Evolutionary conservation across 768 basidiomycete species (phyloP).

Genomic region (Lentinula aciculospora): DNA sequence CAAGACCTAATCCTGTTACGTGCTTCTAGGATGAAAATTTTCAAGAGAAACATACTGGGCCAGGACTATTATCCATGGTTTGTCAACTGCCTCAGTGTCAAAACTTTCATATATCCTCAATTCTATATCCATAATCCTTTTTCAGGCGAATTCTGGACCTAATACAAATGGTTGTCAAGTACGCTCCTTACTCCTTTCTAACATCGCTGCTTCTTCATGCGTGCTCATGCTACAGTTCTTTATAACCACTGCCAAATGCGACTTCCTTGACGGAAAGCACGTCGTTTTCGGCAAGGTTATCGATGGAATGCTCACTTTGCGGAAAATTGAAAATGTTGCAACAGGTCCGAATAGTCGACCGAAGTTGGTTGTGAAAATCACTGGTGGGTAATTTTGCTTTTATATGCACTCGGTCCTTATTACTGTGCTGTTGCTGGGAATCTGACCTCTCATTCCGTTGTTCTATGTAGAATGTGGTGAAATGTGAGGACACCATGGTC

Average conservation of each 20-base stretch:
- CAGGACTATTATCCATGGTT: slow-evolving; percentile 92
- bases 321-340: slow-evolving; percentile 95
- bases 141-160: slow-evolving; percentile 91
- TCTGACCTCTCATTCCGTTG: neutral
- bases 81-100: slow-evolving; percentile 8
- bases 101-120: slow-evolving; percentile 2
- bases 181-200: slow-evolving; percentile 9
- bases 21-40: slow-evolving; percentile 86
- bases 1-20: too few species aligned
- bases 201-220: neutral
- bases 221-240: slow-evolving; percentile 76
- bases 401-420: neutral
- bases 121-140: neutral
- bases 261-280: slow-evolving; percentile 94
- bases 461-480: slow-evolving; percentile 47
- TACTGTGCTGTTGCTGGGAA: neutral
- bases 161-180: slow-evolving; percentile 93
- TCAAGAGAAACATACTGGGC: slow-evolving; percentile 76
- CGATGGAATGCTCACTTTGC: slow-evolving; percentile 90
- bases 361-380: slow-evolving; percentile 83
- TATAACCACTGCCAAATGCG: slow-evolving; percentile 91
- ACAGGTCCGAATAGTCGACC: slow-evolving; percentile 89
- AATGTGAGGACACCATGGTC: slow-evolving; percentile 32
- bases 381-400: slow-evolving; percentile 44
- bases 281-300: slow-evolving; percentile 89